A percentile compares a stretch with the other conserved stretches of the same genome.
Conservation (phyloP, 1,284 basidiomycete genomes). For the Caloboletus firmus region DNA sequence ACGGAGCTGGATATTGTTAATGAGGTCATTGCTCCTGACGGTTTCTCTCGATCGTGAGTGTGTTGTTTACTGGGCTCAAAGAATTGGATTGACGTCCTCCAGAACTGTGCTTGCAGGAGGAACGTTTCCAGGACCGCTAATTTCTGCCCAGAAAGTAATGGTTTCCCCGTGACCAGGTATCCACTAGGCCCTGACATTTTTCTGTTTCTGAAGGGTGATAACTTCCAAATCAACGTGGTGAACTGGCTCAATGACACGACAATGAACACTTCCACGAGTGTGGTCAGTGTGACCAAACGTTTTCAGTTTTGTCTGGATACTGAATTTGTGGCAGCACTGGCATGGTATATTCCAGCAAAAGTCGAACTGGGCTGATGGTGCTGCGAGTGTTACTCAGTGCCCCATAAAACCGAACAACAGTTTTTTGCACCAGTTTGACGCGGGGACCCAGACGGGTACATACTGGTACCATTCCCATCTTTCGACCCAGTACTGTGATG, state of each 20-base stretch:
- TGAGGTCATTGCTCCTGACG: slow-evolving; percentile 28
- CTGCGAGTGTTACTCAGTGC: slow-evolving; percentile 44
- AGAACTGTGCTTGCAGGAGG: slow-evolving; percentile 27
- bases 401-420: slow-evolving; percentile 40
- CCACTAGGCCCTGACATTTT: slow-evolving; percentile 3
- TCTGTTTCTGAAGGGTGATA: slow-evolving; percentile 22
- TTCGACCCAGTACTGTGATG: slow-evolving; percentile 36
- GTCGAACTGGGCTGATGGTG: slow-evolving; percentile 43
- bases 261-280: slow-evolving; percentile 35
- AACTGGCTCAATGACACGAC: slow-evolving; percentile 33
- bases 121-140: slow-evolving; percentile 37
- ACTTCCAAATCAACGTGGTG: slow-evolving; percentile 36
- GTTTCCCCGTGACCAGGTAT: no score
- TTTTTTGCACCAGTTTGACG: slow-evolving; percentile 40
- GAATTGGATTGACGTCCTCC: background rate
- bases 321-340: slow-evolving; percentile 42
- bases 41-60: slow-evolving; percentile 24
- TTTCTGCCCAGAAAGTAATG: slow-evolving; percentile 31
- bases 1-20: slow-evolving; percentile 21
- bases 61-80: no score
- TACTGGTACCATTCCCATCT: slow-evolving; percentile 47
- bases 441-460: slow-evolving; percentile 40
- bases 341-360: slow-evolving; percentile 45
- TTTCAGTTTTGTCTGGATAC: background rate
- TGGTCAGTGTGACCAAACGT: slow-evolving; percentile 15